Base-by-base conservation (phyloP, 2,329 filamentous ascomycete species). In the Colletotrichum cordylinicola region DNA sequence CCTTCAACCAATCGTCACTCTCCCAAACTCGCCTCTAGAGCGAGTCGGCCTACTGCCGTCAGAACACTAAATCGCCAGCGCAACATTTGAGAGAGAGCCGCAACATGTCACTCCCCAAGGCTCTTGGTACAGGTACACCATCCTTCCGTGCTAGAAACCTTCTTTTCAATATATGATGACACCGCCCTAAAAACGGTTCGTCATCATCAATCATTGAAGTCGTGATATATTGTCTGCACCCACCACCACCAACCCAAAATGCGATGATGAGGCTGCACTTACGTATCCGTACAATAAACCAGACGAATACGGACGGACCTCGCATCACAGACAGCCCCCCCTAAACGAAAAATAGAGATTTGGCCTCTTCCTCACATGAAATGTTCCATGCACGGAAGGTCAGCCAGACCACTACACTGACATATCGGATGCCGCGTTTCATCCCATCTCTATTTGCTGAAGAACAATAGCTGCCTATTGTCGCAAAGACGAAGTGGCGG, bases 391-490 rank as follows among this genome's bases (percentile, higher is more conserved):
- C 72, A 72, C 29, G 27, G 37, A 21, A 56, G 43, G 43, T 0
- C 43, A 48, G 43, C 43, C 64, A 64, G 64, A 61, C 29, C 18
- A 48, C 13, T 48, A 55, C 5, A 58, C 39, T 67, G 56, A 64
- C 73, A 73, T n/a, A 60, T 72, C 48, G 72, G 60, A 43, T 29
- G 66, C 37, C 61, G 72, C 52, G 72, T 75, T 72, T 72, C 72
- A 75, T 72, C 72, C 55, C 61, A 39, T 67, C 61, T 62, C 21
- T 37, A 16, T 52, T 48, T n/a, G 31, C 39, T 39, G 31, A 39
- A 52, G 33, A 61, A 21, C n/a, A 61, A 13, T 10, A 33, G 31
- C 33, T 21, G 58, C 31, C 27, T 21, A 35, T 31, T 24, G 15
- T 60, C 61, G 69, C 21, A 58, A 58, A 58, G 9, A 15, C 4